phyloP scores from a whole-genome alignment of 1,284 basidiomycete species.

The Sporisorium graminicola region DNA sequence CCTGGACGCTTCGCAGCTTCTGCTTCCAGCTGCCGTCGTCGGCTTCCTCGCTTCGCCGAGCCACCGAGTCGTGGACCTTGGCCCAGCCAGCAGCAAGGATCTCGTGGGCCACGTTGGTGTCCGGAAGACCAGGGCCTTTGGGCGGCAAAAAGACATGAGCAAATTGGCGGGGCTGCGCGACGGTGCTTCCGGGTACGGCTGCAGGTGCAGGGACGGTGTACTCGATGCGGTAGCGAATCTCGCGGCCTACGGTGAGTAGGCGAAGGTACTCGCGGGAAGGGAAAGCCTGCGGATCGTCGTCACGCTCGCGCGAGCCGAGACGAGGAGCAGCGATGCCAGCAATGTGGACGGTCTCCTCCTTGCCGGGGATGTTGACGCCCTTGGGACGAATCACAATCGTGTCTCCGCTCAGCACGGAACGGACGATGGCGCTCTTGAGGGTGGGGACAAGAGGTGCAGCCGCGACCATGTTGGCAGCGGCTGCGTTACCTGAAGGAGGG shows the following conservation, averaged over 20 bases:
- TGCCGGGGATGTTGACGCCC: constrained; percentile 56
- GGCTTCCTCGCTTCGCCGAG: constrained; percentile 71
- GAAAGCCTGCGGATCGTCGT: constrained; percentile 82
- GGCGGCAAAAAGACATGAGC: constrained; percentile 64
- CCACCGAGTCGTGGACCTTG: constrained; percentile 84
- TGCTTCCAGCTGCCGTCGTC: constrained; percentile 79
- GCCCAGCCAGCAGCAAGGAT: constrained; percentile 89
- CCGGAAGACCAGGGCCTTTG: constrained; percentile 55
- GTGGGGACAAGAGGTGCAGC: constrained; percentile 32
- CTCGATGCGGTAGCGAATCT: constrained; percentile 82
- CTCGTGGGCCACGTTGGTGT: constrained; percentile 74
- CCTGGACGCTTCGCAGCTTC: constrained; percentile 77
- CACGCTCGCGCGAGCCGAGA: constrained; percentile 60
- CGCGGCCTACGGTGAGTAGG: constrained; percentile 85
- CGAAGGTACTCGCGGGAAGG: constrained; percentile 93
- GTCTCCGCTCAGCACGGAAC: constrained; percentile 61
- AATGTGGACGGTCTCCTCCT: constrained; percentile 61
- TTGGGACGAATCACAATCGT: constrained; percentile 63
- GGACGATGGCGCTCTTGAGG: constrained; percentile 64
- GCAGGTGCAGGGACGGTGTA: constrained; percentile 79
- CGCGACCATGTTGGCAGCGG: background rate
- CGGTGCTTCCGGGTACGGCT: constrained; percentile 79
- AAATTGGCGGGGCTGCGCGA: constrained; percentile 70
- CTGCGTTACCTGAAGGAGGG: constrained; percentile 6
- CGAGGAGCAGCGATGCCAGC: constrained; percentile 64